These are phyloP conservation scores for Ustilago loliicola DNA, from an alignment of 1,284 basidiomycete species.

Conservation along the genomic window DNA sequence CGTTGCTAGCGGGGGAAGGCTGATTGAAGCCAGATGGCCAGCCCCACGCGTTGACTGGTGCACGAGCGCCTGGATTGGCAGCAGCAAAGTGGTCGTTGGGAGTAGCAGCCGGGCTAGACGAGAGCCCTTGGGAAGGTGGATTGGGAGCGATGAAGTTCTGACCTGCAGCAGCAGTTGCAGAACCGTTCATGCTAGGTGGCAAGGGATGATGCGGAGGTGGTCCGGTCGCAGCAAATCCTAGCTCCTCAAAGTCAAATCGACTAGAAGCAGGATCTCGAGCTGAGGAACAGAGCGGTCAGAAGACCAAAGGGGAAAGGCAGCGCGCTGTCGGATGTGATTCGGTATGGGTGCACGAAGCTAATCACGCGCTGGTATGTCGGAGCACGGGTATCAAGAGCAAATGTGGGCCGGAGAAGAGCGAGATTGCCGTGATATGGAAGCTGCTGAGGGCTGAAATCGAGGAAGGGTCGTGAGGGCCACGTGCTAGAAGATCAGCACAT, in stretches of 20 bases:
- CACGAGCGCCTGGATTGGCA: slow-evolving; percentile 21
- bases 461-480: slow-evolving; percentile 6
- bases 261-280: slow-evolving; percentile 9
- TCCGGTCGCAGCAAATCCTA: slow-evolving; percentile 17
- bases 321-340: not conserved
- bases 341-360: not conserved
- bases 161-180: slow-evolving; percentile 46
- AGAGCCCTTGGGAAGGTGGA: slow-evolving; percentile 25
- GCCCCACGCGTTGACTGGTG: slow-evolving; percentile 57
- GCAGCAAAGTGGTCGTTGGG: slow-evolving; percentile 28
- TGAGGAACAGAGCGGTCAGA: not conserved
- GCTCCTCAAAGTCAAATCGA: slow-evolving; percentile 10
- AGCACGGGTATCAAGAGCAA: slow-evolving; percentile 6
- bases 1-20: slow-evolving; percentile 32
- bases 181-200: slow-evolving; percentile 52
- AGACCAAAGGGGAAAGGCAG: not conserved
- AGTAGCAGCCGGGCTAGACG: slow-evolving; percentile 29
- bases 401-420: not conserved
- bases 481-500: slow-evolving; percentile 11
- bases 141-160: slow-evolving; percentile 40
- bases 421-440: slow-evolving; percentile 1
- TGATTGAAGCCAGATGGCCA: slow-evolving; percentile 56
- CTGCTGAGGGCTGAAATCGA: not conserved
- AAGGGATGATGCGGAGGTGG: not conserved
- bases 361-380: slow-evolving; percentile 1